Conservation (phyloP, 305 asterid genomes). For the Plantago coronopus region DNA sequence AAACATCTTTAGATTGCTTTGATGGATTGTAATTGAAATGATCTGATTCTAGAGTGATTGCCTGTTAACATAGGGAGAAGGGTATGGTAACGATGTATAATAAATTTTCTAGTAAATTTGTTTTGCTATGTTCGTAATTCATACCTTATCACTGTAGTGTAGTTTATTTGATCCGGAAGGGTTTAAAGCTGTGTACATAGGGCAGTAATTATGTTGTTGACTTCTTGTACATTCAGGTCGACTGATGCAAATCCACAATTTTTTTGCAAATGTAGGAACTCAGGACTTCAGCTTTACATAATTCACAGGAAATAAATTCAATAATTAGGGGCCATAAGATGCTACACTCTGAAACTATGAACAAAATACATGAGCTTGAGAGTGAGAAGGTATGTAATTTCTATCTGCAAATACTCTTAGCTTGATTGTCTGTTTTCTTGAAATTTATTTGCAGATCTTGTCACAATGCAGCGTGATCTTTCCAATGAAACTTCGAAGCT, state of each 20-base stretch:
- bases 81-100: neutral
- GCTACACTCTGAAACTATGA: slow-evolving; percentile 49
- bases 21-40: slow-evolving; percentile 9
- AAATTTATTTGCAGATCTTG: slow-evolving; percentile 28
- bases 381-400: slow-evolving; percentile 60
- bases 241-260: neutral
- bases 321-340: slow-evolving; percentile 42
- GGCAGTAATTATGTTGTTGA: neutral
- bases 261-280: slow-evolving; percentile 54
- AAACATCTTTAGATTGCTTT: slow-evolving; percentile 18
- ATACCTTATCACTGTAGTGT: neutral
- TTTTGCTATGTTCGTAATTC: neutral
- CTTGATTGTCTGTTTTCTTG: slow-evolving; percentile 21
- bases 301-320: slow-evolving; percentile 43
- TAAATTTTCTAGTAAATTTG: no score
- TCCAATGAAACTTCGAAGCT: slow-evolving; percentile 51
- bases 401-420: slow-evolving; percentile 18
- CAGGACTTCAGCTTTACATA: slow-evolving; percentile 47
- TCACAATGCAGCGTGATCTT: slow-evolving; percentile 51
- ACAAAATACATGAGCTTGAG: slow-evolving; percentile 53
- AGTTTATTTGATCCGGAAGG: neutral
- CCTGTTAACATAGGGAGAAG: neutral
- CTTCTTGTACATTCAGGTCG: neutral
- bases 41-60: slow-evolving; percentile 6
- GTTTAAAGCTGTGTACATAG: neutral